These are phyloP conservation scores for Diaporthe sp. DNA, from an alignment of 2,329 filamentous ascomycete species.

Conservation along the genomic window DNA sequence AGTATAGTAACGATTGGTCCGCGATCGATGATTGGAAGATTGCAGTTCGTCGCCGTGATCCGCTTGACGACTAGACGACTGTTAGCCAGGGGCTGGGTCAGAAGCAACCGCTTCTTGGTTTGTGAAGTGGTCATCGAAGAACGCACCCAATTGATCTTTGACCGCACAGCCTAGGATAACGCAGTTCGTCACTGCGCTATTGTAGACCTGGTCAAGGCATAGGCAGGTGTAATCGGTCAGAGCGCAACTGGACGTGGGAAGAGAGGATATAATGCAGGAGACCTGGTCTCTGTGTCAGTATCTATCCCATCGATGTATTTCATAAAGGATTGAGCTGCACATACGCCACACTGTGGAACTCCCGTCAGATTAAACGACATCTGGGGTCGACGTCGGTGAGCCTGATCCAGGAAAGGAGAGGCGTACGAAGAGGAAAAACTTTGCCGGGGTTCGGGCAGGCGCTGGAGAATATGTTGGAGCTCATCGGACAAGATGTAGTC, in stretches of 20 bases:
- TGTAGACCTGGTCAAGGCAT: slow-evolving; percentile 25
- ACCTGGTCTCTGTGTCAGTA: background rate
- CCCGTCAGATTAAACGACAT: slow-evolving; percentile 31
- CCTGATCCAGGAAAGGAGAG: background rate
- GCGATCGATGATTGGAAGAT: slow-evolving; percentile 23
- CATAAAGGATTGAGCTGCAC: background rate
- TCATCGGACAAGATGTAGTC: background rate
- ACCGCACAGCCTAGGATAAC: slow-evolving; percentile 12
- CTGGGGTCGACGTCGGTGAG: background rate
- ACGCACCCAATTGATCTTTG: slow-evolving; percentile 25
- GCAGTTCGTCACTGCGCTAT: slow-evolving; percentile 1
- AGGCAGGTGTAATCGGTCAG: slow-evolving; percentile 22
- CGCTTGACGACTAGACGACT: background rate
- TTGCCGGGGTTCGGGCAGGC: background rate
- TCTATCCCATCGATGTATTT: background rate
- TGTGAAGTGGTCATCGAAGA: background rate
- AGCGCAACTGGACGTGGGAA: slow-evolving; percentile 1
- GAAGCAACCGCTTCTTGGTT: background rate
- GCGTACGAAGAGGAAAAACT: background rate
- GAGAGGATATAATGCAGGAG: slow-evolving; percentile 23
- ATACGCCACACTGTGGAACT: slow-evolving; percentile 27
- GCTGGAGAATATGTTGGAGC: background rate
- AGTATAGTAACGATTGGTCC: slow-evolving; percentile 17
- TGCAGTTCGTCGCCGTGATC: slow-evolving; percentile 26
- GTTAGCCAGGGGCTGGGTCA: background rate